Percentiles rank a stretch among this genome's conserved stretches.
Evolutionary conservation across 2,329 filamentous ascomycete species (phyloP).

Genomic region (Torrubiella hemipterigena): DNA sequence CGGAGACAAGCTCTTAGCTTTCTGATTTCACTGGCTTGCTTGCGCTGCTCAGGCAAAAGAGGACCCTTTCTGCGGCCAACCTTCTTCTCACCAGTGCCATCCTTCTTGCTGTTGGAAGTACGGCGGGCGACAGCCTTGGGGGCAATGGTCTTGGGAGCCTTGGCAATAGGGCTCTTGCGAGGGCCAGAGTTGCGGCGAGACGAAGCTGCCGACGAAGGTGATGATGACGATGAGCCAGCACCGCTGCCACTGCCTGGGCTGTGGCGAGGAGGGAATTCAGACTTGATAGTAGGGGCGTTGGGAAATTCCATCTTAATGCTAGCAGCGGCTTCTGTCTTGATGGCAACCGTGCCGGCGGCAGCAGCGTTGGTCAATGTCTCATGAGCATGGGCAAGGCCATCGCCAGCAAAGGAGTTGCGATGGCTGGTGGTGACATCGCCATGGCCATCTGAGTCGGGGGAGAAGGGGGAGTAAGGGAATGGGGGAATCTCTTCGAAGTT

Average conservation of each 20-base stretch:
- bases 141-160: slow-evolving; percentile 67
- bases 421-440: slow-evolving; percentile 49
- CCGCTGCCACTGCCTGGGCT: slow-evolving; percentile 46
- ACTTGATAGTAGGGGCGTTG: slow-evolving; percentile 10
- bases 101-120: slow-evolving; percentile 65
- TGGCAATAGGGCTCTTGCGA: slow-evolving; percentile 68
- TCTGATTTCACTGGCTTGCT: slow-evolving; percentile 92
- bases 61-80: slow-evolving; percentile 84
- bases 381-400: slow-evolving; percentile 30
- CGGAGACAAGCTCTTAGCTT: slow-evolving; percentile 88
- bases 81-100: slow-evolving; percentile 73
- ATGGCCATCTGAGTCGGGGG: slow-evolving; percentile 67
- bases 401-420: slow-evolving; percentile 50
- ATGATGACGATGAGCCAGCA: slow-evolving; percentile 46
- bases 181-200: slow-evolving; percentile 54
- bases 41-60: slow-evolving; percentile 82
- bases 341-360: slow-evolving; percentile 55
- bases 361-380: slow-evolving; percentile 56
- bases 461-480: slow-evolving; percentile 69
- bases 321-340: slow-evolving; percentile 38
- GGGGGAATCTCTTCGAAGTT: slow-evolving; percentile 69
- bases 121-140: slow-evolving; percentile 76
- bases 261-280: slow-evolving; percentile 45
- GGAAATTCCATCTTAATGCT: too few species aligned
- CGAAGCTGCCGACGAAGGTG: slow-evolving; percentile 39